Percentiles rank a stretch among this genome's conserved stretches.
phyloP scores from a whole-genome alignment of 805 yeast genomes.

The Wickerhamomyces queroliae region DNA sequence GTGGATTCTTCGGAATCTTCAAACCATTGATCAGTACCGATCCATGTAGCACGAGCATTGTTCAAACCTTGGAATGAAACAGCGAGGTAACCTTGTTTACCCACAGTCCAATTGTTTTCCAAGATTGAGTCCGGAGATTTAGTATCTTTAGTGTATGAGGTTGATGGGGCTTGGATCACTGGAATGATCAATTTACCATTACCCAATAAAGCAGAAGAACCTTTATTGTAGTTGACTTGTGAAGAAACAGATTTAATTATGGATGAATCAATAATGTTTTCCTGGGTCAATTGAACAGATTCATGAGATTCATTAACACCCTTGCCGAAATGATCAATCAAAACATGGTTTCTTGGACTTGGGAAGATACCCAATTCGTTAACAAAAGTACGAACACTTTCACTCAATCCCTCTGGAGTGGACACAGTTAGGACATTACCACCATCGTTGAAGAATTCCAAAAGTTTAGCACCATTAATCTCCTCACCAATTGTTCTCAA shows the following conservation, averaged over 20 bases:
- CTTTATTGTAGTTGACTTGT: slow-evolving; percentile 32
- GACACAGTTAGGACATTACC: slow-evolving; percentile 73
- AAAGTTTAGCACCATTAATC: slow-evolving; percentile 41
- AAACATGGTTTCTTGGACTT: slow-evolving; percentile 63
- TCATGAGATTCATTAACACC: slow-evolving; percentile 18
- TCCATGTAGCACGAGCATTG: slow-evolving; percentile 77
- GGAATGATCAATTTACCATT: slow-evolving; percentile 72
- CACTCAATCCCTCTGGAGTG: slow-evolving; percentile 45
- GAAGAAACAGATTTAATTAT: not conserved
- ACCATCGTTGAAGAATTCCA: slow-evolving; percentile 56
- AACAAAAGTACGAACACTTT: slow-evolving; percentile 59
- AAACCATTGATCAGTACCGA: slow-evolving; percentile 63
- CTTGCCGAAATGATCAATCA: slow-evolving; percentile 58
- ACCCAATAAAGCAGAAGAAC: slow-evolving; percentile 65
- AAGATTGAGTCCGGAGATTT: slow-evolving; percentile 37
- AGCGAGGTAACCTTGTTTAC: slow-evolving; percentile 69
- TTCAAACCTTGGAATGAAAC: slow-evolving; percentile 76
- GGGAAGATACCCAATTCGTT: slow-evolving; percentile 81
- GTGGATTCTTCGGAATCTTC: slow-evolving; percentile 31
- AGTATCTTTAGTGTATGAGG: slow-evolving; percentile 51
- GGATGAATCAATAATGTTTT: slow-evolving; percentile 16
- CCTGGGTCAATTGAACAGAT: slow-evolving; percentile 11
- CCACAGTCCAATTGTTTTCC: slow-evolving; percentile 65
- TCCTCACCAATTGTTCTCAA: slow-evolving; percentile 35
- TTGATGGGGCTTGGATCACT: slow-evolving; percentile 55